phyloP scores from a whole-genome alignment of 2,329 filamentous ascomycete genomes.

The Didymella glomerata region DNA sequence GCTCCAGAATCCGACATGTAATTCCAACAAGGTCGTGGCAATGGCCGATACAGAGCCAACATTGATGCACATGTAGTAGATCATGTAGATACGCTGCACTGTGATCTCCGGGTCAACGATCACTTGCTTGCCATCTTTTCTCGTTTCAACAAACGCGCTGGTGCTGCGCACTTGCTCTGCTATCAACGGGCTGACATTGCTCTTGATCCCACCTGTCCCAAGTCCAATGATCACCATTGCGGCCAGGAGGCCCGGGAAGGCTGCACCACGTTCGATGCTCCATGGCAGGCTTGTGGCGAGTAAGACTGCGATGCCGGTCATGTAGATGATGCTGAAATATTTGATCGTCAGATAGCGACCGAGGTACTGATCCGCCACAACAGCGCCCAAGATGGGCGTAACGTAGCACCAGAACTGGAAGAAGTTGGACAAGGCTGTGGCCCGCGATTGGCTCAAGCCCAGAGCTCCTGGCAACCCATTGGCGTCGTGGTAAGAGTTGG shows the following conservation, averaged over 20 bases:
- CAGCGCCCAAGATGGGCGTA: conserved; percentile 58
- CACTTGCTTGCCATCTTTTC: conserved; percentile 52
- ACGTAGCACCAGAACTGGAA: conserved; percentile 61
- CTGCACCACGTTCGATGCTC: conserved; percentile 67
- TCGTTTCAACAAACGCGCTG: conserved; percentile 51
- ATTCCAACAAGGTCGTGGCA: conserved; percentile 74
- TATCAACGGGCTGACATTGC: conserved; percentile 69
- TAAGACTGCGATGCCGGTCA: conserved; percentile 72
- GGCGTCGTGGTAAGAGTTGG: conserved; percentile 51
- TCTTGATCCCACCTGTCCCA: conserved; percentile 83
- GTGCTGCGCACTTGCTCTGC: conserved; percentile 58
- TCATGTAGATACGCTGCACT: conserved; percentile 61
- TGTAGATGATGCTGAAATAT: conserved; percentile 69
- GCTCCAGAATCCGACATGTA: conserved; percentile 74
- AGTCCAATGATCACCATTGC: conserved; percentile 75
- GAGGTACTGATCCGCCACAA: conserved; percentile 71
- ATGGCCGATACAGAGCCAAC: conserved; percentile 73
- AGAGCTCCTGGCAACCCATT: conserved; percentile 54
- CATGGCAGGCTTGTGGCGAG: conserved; percentile 70
- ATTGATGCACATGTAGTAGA: conserved; percentile 77
- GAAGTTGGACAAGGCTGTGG: conserved; percentile 57
- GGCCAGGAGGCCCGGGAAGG: conserved; percentile 70
- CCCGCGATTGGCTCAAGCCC: conserved; percentile 54
- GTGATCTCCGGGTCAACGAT: conserved; percentile 58
- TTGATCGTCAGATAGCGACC: conserved; percentile 76